A percentile compares a stretch with the other conserved stretches of the same genome.
Conservation (phyloP, 192 early-diverging fungal species). For the Chytriomyces confervae region DNA sequence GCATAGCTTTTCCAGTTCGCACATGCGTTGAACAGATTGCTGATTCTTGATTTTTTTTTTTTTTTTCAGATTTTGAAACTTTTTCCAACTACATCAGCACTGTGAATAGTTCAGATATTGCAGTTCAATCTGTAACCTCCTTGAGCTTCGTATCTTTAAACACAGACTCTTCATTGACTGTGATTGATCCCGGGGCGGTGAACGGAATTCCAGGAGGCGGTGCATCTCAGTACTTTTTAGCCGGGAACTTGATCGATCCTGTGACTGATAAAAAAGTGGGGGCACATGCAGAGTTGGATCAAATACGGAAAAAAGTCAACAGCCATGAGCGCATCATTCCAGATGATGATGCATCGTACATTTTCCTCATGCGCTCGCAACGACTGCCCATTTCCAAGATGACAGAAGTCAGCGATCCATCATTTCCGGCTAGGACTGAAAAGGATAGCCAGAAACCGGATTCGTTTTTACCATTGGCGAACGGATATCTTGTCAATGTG, state of each 20-base stretch:
- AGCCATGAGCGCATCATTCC: conserved; percentile 18
- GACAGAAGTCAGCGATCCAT: not conserved
- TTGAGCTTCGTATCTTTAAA: conserved; percentile 27
- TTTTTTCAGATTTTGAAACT: conserved; percentile 7
- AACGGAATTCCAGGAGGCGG: conserved; percentile 18
- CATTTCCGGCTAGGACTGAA: not conserved
- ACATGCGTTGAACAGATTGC: not conserved
- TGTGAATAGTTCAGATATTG: not conserved
- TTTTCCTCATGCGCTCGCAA: conserved; percentile 7
- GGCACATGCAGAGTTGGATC: not conserved
- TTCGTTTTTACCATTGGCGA: conserved; percentile 15
- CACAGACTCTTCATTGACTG: conserved; percentile 1
- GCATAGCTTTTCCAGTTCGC: not conserved
- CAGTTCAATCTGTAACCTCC: not conserved
- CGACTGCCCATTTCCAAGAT: conserved; percentile 13
- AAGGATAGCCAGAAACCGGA: not conserved
- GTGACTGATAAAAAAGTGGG: not conserved
- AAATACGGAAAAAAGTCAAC: not conserved
- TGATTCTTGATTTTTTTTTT: not conserved
- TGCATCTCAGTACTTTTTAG: conserved; percentile 10
- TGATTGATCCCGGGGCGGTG: conserved; percentile 24
- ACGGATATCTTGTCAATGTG: conserved; percentile 14
- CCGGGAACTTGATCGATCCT: not conserved
- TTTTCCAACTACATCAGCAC: conserved; percentile 15
- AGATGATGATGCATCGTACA: conserved; percentile 15